Conservation (phyloP, 129 eudicot species). For the Chrysanthemum seticuspe region DNA sequence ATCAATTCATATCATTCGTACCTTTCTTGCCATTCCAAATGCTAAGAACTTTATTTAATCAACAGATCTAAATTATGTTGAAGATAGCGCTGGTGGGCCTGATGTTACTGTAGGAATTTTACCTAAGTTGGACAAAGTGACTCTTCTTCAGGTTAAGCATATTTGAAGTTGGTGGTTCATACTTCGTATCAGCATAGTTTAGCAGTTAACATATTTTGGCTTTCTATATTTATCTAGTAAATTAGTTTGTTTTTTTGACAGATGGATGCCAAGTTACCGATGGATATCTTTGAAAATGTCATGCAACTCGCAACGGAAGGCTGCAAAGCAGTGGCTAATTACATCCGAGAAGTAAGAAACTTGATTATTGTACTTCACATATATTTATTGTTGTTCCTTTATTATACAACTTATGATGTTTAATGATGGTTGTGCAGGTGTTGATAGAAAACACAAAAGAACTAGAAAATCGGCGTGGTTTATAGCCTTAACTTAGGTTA, state of each 20-base stretch:
- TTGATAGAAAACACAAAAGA: conserved; percentile 80
- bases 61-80: conserved; percentile 83
- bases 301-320: conserved; percentile 95
- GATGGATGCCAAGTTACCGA: conserved; percentile 91
- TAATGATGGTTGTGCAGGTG: conserved; percentile 44
- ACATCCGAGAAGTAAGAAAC: conserved; percentile 77
- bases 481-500: neutral
- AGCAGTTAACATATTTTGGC: neutral
- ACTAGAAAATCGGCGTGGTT: conserved; percentile 45
- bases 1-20: neutral
- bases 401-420: conserved; percentile 4
- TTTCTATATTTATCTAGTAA: neutral
- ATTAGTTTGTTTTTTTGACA: conserved; percentile 22
- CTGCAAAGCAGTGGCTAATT: conserved; percentile 91
- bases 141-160: conserved; percentile 81
- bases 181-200: neutral
- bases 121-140: conserved; percentile 85
- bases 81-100: conserved; percentile 98
- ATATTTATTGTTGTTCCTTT: neutral
- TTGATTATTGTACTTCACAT: conserved; percentile 3
- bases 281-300: conserved; percentile 78
- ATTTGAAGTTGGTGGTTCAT: conserved; percentile 2
- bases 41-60: conserved; percentile 20
- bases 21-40: conserved; percentile 3
- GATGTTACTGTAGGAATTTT: conserved; percentile 91